phyloP scores from a whole-genome alignment of 2,329 filamentous ascomycete genomes.

The Myriangium duriaei region DNA sequence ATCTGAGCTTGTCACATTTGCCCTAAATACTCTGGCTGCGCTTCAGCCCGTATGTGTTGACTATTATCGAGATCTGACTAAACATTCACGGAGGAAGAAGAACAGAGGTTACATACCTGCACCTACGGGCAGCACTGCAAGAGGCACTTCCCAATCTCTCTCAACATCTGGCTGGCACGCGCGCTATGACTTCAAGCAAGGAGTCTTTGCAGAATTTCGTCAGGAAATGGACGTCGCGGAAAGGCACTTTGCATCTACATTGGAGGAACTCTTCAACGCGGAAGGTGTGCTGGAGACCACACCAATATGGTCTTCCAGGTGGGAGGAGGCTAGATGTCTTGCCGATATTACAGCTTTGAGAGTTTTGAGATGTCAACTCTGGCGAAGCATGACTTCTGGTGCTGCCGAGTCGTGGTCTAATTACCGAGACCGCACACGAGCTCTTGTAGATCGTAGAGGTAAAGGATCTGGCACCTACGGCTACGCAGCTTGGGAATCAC shows the following conservation, averaged over 20 bases:
- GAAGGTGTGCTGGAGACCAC: constrained; percentile 76
- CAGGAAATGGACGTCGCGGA: constrained; percentile 83
- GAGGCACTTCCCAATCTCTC: constrained; percentile 74
- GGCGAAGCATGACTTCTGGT: constrained; percentile 63
- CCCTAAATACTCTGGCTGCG: constrained; percentile 57
- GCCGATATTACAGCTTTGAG: constrained; percentile 73
- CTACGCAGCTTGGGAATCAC: constrained; percentile 86
- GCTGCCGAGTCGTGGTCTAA: constrained; percentile 70
- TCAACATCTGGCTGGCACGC: constrained; percentile 82
- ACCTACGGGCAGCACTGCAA: constrained; percentile 70
- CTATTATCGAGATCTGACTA: constrained; percentile 89
- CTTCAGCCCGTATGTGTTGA: constrained; percentile 68
- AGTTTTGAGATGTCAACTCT: constrained; percentile 69
- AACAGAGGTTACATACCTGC: constrained; percentile 65
- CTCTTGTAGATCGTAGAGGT: constrained; percentile 69
- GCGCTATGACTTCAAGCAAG: constrained; percentile 88
- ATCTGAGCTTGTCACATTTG: constrained; percentile 60
- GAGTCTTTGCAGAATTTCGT: constrained; percentile 80
- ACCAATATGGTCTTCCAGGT: constrained; percentile 77
- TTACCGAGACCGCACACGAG: constrained; percentile 61
- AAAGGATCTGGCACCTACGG: constrained; percentile 82
- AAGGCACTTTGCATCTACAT: constrained; percentile 75
- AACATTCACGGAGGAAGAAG: constrained; percentile 80
- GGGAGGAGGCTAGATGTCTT: constrained; percentile 82
- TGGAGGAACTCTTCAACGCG: constrained; percentile 67